Evolutionary conservation across 1,139 yeast species (phyloP).

Genomic region (Geotrichum aggregatum): DNA sequence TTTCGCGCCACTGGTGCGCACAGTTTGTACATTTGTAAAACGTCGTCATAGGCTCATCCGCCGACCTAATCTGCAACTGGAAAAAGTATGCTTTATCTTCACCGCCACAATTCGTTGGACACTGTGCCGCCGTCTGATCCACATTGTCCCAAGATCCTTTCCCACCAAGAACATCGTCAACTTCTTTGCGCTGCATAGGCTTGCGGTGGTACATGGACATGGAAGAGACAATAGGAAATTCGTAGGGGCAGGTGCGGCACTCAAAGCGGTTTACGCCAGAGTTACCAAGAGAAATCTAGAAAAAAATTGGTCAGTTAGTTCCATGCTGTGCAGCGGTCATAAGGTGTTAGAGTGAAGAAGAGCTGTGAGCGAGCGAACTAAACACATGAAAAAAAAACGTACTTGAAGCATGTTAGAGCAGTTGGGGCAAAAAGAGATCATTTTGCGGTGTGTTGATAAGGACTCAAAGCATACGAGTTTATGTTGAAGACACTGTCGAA

Average conservation of each 20-base stretch:
- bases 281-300: conserved; percentile 27
- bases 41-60: conserved; percentile 93
- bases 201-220: conserved; percentile 82
- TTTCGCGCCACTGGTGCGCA: conserved; percentile 95
- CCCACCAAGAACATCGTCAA: conserved; percentile 95
- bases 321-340: conserved; percentile 15
- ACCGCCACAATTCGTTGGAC: conserved; percentile 84
- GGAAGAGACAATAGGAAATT: conserved; percentile 71
- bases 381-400: conserved; percentile 22
- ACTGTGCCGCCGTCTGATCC: conserved; percentile 65
- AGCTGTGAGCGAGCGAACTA: background rate
- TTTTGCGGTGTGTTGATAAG: conserved; percentile 30
- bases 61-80: conserved; percentile 91
- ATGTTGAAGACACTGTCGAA: too few relatives aligned
- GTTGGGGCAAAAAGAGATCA: conserved; percentile 92
- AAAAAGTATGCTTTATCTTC: conserved; percentile 91
- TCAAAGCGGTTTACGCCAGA: conserved; percentile 49
- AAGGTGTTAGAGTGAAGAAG: too few relatives aligned
- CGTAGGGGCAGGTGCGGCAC: conserved; percentile 93
- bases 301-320: background rate
- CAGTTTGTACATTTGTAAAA: conserved; percentile 89
- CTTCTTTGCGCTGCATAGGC: conserved; percentile 76
- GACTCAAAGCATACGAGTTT: too few relatives aligned
- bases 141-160: conserved; percentile 99
- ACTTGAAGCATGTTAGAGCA: conserved; percentile 84